A percentile compares a stretch with the other conserved stretches of the same genome.
Evolutionary conservation across 805 yeast genomes (phyloP).

Genomic region (Dipodascus albidus): DNA sequence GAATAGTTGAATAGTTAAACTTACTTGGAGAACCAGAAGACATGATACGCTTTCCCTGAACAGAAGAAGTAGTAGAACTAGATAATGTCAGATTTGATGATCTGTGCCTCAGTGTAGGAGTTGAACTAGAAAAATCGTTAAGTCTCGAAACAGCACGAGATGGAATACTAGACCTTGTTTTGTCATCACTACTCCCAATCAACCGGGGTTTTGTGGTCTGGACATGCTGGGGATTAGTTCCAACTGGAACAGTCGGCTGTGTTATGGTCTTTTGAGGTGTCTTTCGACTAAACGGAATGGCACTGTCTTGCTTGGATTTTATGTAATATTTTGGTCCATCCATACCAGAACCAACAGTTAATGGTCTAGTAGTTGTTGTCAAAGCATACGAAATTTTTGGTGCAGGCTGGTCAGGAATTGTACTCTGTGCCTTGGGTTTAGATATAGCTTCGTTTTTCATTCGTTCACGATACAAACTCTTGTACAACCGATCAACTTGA

Average conservation of each 20-base stretch:
- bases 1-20: background rate
- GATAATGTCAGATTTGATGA: background rate
- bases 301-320: background rate
- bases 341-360: background rate
- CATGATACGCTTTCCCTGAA: no score
- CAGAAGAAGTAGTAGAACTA: background rate
- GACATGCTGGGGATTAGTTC: background rate
- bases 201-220: background rate
- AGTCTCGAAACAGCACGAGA: background rate
- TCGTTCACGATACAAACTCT: constrained; percentile 28
- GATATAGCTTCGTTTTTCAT: background rate
- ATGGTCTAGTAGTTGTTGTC: background rate
- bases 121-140: background rate
- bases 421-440: background rate
- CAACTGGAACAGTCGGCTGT: background rate
- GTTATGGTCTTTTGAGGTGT: background rate
- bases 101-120: background rate
- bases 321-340: background rate
- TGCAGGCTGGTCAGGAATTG: background rate
- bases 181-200: background rate
- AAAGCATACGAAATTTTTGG: background rate
- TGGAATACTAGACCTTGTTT: background rate
- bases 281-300: background rate
- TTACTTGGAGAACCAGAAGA: background rate
- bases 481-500: constrained; percentile 55